These are phyloP conservation scores for Fusarium circinatum DNA, from an alignment of 2,329 filamentous ascomycete genomes.

Conservation along the genomic window DNA sequence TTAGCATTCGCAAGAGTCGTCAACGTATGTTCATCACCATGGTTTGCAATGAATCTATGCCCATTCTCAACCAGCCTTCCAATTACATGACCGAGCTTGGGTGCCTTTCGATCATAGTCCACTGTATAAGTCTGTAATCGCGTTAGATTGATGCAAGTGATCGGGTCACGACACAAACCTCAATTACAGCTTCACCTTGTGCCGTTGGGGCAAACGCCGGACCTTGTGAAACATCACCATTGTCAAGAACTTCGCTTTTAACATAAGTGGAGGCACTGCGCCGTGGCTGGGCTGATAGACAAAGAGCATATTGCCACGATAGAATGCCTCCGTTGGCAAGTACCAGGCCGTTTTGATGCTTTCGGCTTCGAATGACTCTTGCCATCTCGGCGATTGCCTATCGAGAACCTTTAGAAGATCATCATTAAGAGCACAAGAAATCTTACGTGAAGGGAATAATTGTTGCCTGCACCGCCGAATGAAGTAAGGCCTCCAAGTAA, in stretches of 20 bases:
- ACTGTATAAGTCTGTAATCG: constrained; percentile 45
- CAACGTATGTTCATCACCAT: constrained; percentile 37
- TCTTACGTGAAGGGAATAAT: constrained; percentile 74
- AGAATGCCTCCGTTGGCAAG: constrained; percentile 73
- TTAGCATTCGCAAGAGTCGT: constrained; percentile 11
- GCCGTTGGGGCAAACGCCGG: constrained; percentile 32
- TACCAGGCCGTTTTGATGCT: constrained; percentile 63
- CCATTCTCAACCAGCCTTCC: constrained; percentile 32
- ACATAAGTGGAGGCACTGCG: constrained; percentile 19
- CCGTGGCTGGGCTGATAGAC: constrained; percentile 60
- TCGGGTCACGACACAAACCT: constrained; percentile 12
- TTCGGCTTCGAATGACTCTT: constrained; percentile 60
- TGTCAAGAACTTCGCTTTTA: neutral
- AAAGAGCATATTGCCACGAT: constrained; percentile 72
- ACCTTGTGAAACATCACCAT: neutral
- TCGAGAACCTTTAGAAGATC: accelerated
- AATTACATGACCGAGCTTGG: constrained; percentile 36
- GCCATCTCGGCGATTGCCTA: constrained; percentile 63
- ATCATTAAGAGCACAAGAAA: constrained; percentile 36
- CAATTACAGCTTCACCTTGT: constrained; percentile 38
- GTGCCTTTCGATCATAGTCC: constrained; percentile 42
- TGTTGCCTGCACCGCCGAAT: constrained; percentile 77
- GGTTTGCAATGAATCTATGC: constrained; percentile 44
- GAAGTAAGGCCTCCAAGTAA: constrained; percentile 73
- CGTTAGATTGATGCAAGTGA: neutral